A percentile compares a stretch with the other conserved stretches of the same genome.
Conservation (phyloP, 148 eudicot genomes). For the Rhododendron simsii region DNA sequence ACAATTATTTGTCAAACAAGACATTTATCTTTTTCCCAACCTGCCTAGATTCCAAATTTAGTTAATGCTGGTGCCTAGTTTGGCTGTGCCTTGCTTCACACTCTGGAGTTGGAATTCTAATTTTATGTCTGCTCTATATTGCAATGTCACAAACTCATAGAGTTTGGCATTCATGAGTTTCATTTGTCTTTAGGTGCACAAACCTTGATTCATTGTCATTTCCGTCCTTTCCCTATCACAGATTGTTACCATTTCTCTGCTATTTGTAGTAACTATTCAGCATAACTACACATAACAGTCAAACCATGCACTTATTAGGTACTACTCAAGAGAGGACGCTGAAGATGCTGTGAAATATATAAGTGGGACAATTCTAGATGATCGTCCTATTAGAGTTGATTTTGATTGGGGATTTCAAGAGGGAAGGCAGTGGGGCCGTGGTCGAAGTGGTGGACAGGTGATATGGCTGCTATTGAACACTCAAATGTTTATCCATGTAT, state of each 20-base stretch:
- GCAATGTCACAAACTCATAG: neutral
- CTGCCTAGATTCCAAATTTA: neutral
- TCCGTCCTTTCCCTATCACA: neutral
- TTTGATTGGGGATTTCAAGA: conserved; percentile 99
- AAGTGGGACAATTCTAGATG: conserved; percentile 97
- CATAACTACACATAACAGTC: neutral
- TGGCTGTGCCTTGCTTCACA: neutral
- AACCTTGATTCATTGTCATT: neutral
- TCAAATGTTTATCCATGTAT: neutral
- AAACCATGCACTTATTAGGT: conserved; percentile 34
- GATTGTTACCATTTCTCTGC: neutral
- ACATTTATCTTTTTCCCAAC: neutral
- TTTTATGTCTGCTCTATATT: neutral
- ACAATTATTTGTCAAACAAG: neutral
- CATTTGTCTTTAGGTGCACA: neutral
- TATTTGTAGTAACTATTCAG: neutral
- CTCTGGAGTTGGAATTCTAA: neutral
- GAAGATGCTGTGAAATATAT: conserved; percentile 90
- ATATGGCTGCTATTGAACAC: conserved; percentile 5
- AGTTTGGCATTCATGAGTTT: neutral
- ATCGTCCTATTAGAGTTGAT: conserved; percentile 96
- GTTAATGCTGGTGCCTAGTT: neutral
- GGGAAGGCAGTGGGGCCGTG: conserved; percentile 99
- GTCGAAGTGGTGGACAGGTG: conserved; percentile 98
- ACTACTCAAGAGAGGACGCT: conserved; percentile 85